Percentiles rank a stretch among this genome's conserved stretches.
phyloP scores from a whole-genome alignment of 768 basidiomycete genomes.

The Naganishia vishniacii region DNA sequence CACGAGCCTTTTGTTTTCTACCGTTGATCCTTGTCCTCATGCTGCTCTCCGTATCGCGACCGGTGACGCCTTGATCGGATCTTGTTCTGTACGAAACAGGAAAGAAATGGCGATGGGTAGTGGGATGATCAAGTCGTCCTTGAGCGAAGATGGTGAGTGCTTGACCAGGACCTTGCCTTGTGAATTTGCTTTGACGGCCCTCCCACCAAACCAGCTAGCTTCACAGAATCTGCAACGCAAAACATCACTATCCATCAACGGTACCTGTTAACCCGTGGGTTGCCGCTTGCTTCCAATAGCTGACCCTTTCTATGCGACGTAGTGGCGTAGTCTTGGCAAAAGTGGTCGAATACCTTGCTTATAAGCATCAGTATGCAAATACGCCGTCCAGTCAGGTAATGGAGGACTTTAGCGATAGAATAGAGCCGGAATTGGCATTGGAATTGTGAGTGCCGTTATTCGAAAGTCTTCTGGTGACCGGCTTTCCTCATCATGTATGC shows the following conservation, averaged over 20 bases:
- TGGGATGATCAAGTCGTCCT: slow-evolving; percentile 73
- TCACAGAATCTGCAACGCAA: slow-evolving; percentile 16
- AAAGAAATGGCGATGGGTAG: slow-evolving; percentile 66
- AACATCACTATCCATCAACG: slow-evolving; percentile 16
- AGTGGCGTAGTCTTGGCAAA: slow-evolving; percentile 72
- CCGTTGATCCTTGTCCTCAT: too few relatives aligned
- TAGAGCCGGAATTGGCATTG: slow-evolving; percentile 78
- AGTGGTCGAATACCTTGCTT: slow-evolving; percentile 80
- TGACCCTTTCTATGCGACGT: slow-evolving; percentile 5
- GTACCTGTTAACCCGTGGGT: neutral
- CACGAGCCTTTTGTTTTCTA: too few relatives aligned
- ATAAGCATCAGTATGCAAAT: slow-evolving; percentile 73
- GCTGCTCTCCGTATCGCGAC: too few relatives aligned
- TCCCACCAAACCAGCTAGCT: neutral
- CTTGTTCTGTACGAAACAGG: neutral
- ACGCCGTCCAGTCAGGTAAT: slow-evolving; percentile 67
- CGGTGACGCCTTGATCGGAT: too few relatives aligned
- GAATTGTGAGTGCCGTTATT: slow-evolving; percentile 65
- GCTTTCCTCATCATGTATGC: neutral
- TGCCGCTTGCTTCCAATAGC: too few relatives aligned
- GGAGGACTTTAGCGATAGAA: slow-evolving; percentile 76
- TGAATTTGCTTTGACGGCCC: neutral
- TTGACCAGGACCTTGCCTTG: neutral
- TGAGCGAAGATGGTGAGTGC: slow-evolving; percentile 64
- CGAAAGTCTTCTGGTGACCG: neutral